Evolutionary conservation across 2,329 filamentous ascomycete genomes (phyloP), one percentile per base, ranked within the genome.

Genomic region (Arthrobotrys conoides): DNA sequence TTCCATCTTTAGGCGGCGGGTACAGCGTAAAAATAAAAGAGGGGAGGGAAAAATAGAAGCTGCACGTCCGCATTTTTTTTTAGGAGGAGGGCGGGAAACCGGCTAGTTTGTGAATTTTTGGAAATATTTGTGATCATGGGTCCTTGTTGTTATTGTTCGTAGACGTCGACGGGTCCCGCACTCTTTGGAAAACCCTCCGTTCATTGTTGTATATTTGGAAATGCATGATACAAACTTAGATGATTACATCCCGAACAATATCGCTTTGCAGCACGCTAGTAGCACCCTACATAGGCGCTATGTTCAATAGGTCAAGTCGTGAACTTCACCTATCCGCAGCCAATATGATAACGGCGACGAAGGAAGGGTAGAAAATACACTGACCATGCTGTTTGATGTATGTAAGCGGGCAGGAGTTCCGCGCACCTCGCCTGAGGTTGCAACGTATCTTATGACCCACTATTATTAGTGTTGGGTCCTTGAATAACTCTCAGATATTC

Each of bases 11-110:
- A 61, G 57, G 57, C 48, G 69, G 68, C 68, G 68, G 68, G 68
- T 71, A 59, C 6, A 72, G 70, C 51, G 70, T 66, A 57, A 66
- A 64, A 65, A 44, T 69, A 61, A 61, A 41, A 61, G 57, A 61
- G 57, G 22, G 44, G 6, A 27, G 5, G 30, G 12, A 22, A n/a
- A n/a, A n/a, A n/a, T n/a, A 9, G 33, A 59, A 14, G n/a, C 9
- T 18, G 53, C 33, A 18, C 24, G 33, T 3, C 27, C 6, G 3
- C 6, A 3, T 44, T 61, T 41, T 44, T n/a, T 61, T 46, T 46
- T 44, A 44, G 8, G 27, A n/a, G n/a, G n/a, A 4, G 24, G 24
- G 27, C 14, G 22, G 49, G 27, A 61, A 41, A 33, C 53, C 53
- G 53, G 53, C 53, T 59, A 61, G 57, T n/a, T 30, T 36, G 57